These are phyloP conservation scores for Helichrysum umbraculigerum DNA, from an alignment of 129 eudicot species.

Conservation along the genomic window DNA sequence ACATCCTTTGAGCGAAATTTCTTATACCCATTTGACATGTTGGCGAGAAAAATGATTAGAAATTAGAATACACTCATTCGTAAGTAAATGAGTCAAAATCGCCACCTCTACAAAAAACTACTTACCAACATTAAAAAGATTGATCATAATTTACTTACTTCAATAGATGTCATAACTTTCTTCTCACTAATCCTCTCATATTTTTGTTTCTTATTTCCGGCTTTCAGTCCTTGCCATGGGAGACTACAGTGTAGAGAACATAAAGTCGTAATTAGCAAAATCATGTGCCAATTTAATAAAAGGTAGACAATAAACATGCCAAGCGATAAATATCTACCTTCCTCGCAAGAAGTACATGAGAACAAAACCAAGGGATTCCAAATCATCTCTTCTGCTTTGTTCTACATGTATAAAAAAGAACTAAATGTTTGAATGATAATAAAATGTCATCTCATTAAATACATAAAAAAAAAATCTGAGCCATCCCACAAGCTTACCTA, in stretches of 20 bases:
- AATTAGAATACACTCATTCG: not conserved
- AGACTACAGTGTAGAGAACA: slow-evolving; percentile 47
- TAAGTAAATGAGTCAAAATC: not conserved
- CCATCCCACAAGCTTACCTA: slow-evolving; percentile 19
- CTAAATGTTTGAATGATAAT: slow-evolving; percentile 1
- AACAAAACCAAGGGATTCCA: slow-evolving; percentile 93
- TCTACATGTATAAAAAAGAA: slow-evolving; percentile 42
- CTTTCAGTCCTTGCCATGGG: slow-evolving; percentile 98
- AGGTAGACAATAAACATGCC: not conserved
- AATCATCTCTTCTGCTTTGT: slow-evolving; percentile 95
- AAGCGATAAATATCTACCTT: slow-evolving; percentile 46
- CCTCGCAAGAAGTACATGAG: slow-evolving; percentile 97
- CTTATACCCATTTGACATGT: not conserved
- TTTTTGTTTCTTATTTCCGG: slow-evolving; percentile 92
- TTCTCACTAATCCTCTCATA: slow-evolving; percentile 91
- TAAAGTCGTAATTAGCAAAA: not conserved
- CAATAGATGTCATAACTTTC: slow-evolving; percentile 84
- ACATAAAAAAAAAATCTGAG: slow-evolving; percentile 7
- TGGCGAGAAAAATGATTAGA: not conserved
- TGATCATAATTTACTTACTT: slow-evolving; percentile 44
- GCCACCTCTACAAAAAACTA: not conserved
- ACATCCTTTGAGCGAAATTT: not conserved
- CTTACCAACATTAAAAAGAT: not conserved
- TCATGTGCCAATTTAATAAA: not conserved
- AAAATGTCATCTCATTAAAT: not conserved